Evolutionary conservation across 306 rosid species (phyloP), one percentile per base, ranked within the genome.

Genomic region (Ceratonia siliqua): DNA sequence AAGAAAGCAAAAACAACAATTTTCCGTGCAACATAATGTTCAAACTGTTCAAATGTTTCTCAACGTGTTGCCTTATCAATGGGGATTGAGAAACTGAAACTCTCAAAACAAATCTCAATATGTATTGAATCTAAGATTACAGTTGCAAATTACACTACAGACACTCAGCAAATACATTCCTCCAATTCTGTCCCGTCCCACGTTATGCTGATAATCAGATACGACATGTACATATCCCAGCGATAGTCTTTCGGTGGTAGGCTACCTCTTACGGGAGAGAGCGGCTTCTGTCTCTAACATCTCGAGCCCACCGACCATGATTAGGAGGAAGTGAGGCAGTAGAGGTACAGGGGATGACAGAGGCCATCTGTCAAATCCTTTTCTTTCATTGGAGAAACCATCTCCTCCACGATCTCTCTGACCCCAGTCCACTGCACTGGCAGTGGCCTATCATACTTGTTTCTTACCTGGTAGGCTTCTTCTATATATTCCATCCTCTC

Each of bases 361-460:
- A 24, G 85, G 90, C 55, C 97, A 78, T 83, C 98, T 89, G 67
- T 91, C 98, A 46, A 86, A 88, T 69, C 81, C 87, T 79, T 82
- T 93, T 78, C 94, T 85, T 62, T 88, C 96, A 39, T 64, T 76
- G 35, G 87, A 58, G 77, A 91, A 88, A 50, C 61, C 82, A 41
- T 93, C 97, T 78, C 98, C 85, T 46, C 85, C 91, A 13, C 85
- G 89, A 59, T 88, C 91, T 78, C 98, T 85, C 18, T 80, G 87
- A 50, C 84, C 83, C 96, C 93, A 87, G 65, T 91, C 97, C 28
- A 81, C 7, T 27, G 89, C 28, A 81, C 7, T 27, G 89, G 91
- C 32, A 81, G 67, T 57, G 96, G 87, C 86, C 98, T 83, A 18
- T 87, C 97, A 52, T 86, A 91, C 82, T 89, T 93, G 85, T 62